Conservation (phyloP, 345 rosid species). For the Lenwebbia sp. region DNA sequence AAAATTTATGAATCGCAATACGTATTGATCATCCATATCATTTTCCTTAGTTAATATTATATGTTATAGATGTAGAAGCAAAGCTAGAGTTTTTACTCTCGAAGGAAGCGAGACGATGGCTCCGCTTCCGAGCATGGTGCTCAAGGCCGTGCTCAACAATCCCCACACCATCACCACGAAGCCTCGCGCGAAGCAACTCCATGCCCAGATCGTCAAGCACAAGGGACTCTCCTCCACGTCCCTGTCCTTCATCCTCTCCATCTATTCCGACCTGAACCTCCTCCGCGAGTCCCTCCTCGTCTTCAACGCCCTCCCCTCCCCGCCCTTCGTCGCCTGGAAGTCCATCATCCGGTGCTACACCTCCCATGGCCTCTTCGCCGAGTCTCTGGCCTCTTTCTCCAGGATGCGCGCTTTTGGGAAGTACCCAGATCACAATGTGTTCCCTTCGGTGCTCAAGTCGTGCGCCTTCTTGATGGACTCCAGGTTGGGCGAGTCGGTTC, state of each 20-base stretch:
- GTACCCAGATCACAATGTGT: slow-evolving; percentile 52
- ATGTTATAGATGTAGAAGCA: no score
- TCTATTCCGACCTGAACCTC: slow-evolving; percentile 52
- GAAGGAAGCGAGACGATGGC: neutral
- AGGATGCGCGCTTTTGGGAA: slow-evolving; percentile 49
- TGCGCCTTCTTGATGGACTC: slow-evolving; percentile 43
- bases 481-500: slow-evolving; percentile 62
- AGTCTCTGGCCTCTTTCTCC: slow-evolving; percentile 36
- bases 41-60: no score
- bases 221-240: slow-evolving; percentile 14
- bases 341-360: slow-evolving; percentile 59
- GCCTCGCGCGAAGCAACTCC: slow-evolving; percentile 54
- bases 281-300: slow-evolving; percentile 33
- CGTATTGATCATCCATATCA: no score
- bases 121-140: neutral
- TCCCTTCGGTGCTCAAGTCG: slow-evolving; percentile 65
- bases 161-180: slow-evolving; percentile 25
- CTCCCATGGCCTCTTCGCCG: slow-evolving; percentile 25
- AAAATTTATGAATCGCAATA: no score
- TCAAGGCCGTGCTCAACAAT: slow-evolving; percentile 25
- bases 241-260: slow-evolving; percentile 38
- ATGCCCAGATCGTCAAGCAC: slow-evolving; percentile 55
- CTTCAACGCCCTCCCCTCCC: slow-evolving; percentile 39
- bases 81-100: no score
- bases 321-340: slow-evolving; percentile 56